Conservation (phyloP, 495 filamentous ascomycete genomes). For the Neohortaea acidophila region DNA sequence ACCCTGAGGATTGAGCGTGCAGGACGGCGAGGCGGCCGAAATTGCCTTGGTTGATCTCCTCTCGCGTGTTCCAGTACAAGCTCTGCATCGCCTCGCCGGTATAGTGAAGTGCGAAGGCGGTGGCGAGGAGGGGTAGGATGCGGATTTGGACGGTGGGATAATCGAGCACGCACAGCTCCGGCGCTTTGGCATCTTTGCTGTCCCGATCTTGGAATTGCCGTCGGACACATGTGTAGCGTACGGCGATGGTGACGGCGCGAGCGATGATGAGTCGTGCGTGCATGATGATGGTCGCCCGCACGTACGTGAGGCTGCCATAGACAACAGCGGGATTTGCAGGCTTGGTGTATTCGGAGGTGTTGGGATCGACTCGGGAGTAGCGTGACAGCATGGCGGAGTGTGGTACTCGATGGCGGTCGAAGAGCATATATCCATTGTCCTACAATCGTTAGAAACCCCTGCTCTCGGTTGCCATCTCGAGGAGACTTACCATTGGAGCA, state of each 20-base stretch:
- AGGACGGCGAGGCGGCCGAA: slow-evolving; percentile 32
- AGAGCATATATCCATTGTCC: slow-evolving; percentile 40
- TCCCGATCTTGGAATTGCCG: slow-evolving; percentile 36
- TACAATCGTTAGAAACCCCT: too few relatives aligned
- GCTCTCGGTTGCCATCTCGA: slow-evolving; percentile 22
- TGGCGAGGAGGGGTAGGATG: slow-evolving; percentile 34
- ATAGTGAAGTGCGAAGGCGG: slow-evolving; percentile 36
- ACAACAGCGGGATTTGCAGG: slow-evolving; percentile 30
- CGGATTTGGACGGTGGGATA: slow-evolving; percentile 37
- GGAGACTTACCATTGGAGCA: slow-evolving; percentile 22
- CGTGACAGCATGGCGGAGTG: slow-evolving; percentile 32
- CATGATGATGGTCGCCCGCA: slow-evolving; percentile 34
- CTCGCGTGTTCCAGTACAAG: slow-evolving; percentile 27
- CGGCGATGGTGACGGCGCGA: slow-evolving; percentile 34
- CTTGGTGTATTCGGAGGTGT: slow-evolving; percentile 30
- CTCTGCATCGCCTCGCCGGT: slow-evolving; percentile 32
- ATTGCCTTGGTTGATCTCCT: slow-evolving; percentile 30
- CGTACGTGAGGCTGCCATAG: slow-evolving; percentile 34
- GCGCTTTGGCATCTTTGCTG: slow-evolving; percentile 19
- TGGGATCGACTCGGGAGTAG: slow-evolving; percentile 31
- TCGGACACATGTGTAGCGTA: slow-evolving; percentile 31
- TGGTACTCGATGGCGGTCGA: slow-evolving; percentile 33
- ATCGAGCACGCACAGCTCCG: slow-evolving; percentile 33
- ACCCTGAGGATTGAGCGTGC: slow-evolving; percentile 34
- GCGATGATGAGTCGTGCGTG: slow-evolving; percentile 34